A percentile compares a stretch with the other conserved stretches of the same genome.
Conservation (phyloP, 73 alveolate genomes). For the Uronychia setigera region DNA sequence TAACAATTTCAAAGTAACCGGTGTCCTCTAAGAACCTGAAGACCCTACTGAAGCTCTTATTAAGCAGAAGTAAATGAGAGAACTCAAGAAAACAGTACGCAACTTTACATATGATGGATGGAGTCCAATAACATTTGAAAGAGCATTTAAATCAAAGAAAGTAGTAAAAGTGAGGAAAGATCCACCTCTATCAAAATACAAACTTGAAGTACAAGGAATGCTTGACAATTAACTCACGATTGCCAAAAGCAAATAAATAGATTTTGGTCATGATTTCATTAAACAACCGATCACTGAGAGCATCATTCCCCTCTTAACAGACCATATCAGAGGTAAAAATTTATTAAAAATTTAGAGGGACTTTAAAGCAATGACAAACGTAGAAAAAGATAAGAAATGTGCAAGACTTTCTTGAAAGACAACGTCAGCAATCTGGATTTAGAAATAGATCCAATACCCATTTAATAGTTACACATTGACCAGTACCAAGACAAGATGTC, state of each 20-base stretch:
- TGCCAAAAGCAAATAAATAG: neutral
- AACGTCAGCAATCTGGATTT: neutral
- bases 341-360: neutral
- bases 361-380: neutral
- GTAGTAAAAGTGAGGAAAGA: neutral
- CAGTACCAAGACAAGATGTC: too few relatives aligned
- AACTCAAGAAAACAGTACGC: neutral
- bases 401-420: neutral
- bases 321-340: neutral
- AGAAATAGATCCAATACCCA: neutral
- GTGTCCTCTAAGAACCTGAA: neutral
- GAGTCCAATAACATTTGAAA: neutral
- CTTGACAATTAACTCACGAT: neutral
- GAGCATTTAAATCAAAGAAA: neutral
- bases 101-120: neutral
- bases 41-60: neutral
- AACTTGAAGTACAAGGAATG: neutral
- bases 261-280: too few relatives aligned
- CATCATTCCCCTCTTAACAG: neutral
- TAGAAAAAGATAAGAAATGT: too few relatives aligned
- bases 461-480: neutral
- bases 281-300: neutral
- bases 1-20: neutral
- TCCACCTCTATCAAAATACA: neutral
- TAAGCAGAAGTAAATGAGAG: neutral